Conservation (phyloP, 768 basidiomycete species). For the Termitomyces sp. region DNA sequence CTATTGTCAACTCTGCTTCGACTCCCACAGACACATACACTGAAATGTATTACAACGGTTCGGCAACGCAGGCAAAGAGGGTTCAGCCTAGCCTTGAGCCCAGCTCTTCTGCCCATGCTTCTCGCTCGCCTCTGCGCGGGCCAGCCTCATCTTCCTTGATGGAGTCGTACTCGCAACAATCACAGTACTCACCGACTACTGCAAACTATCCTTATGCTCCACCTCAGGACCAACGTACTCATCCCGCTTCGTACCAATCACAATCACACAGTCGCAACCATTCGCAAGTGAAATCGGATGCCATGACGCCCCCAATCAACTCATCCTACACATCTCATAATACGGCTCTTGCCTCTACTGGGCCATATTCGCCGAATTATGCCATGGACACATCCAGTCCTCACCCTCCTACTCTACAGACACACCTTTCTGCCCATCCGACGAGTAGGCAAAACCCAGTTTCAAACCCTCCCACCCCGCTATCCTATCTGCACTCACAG, state of each 20-base stretch:
- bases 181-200: slow-evolving; percentile 58
- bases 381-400: slow-evolving; percentile 64
- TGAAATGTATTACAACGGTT: slow-evolving; percentile 58
- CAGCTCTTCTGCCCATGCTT: slow-evolving; percentile 39
- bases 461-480: slow-evolving; percentile 68
- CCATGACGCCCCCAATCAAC: slow-evolving; percentile 39
- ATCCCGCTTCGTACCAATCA: slow-evolving; percentile 41
- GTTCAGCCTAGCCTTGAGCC: slow-evolving; percentile 49
- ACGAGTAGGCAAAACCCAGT: slow-evolving; percentile 48
- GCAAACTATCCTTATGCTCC: slow-evolving; percentile 44
- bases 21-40: slow-evolving; percentile 43
- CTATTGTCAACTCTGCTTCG: slow-evolving; percentile 27
- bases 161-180: slow-evolving; percentile 69
- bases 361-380: slow-evolving; percentile 39
- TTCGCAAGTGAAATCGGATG: slow-evolving; percentile 51
- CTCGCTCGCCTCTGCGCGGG: slow-evolving; percentile 60
- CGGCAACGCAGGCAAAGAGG: slow-evolving; percentile 47
- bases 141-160: slow-evolving; percentile 44
- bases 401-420: slow-evolving; percentile 43
- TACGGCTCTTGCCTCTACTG: slow-evolving; percentile 28
- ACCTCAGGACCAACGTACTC: slow-evolving; percentile 34
- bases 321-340: slow-evolving; percentile 55
- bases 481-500: slow-evolving; percentile 57
- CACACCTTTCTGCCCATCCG: slow-evolving; percentile 44
- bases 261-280: slow-evolving; percentile 55